Conservation (phyloP, 805 yeast species). For the Candida xyloterini region DNA sequence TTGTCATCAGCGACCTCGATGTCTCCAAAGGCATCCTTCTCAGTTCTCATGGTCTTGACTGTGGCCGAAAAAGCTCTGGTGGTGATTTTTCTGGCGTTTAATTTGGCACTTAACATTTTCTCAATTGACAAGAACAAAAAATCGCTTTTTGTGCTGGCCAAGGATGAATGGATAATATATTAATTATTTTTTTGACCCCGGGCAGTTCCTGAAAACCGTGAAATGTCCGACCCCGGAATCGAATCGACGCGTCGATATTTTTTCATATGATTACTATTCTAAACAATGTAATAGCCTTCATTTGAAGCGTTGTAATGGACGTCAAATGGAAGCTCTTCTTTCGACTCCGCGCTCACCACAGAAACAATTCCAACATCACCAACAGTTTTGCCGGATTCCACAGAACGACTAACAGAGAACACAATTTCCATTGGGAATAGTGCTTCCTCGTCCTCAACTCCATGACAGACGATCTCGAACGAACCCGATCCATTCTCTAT, state of each 20-base stretch:
- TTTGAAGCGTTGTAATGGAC: slow-evolving; percentile 54
- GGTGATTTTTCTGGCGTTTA: slow-evolving; percentile 16
- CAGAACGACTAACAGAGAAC: slow-evolving; percentile 43
- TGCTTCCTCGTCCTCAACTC: slow-evolving; percentile 67
- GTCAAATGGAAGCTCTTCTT: slow-evolving; percentile 63
- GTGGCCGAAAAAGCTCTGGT: slow-evolving; percentile 32
- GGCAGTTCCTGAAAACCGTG: background rate
- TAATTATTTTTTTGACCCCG: slow-evolving; percentile 1
- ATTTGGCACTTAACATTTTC: slow-evolving; percentile 28
- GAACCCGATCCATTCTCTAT: slow-evolving; percentile 56
- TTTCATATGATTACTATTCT: background rate
- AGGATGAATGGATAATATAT: slow-evolving; percentile 1
- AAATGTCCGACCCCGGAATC: slow-evolving; percentile 10
- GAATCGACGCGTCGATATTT: slow-evolving; percentile 2
- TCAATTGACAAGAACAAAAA: slow-evolving; percentile 3
- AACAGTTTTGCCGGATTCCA: slow-evolving; percentile 32
- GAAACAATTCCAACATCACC: slow-evolving; percentile 69
- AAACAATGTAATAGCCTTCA: slow-evolving; percentile 57
- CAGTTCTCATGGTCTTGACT: slow-evolving; percentile 52
- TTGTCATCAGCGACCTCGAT: slow-evolving; percentile 81
- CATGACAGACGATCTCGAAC: slow-evolving; percentile 75
- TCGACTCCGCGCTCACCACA: slow-evolving; percentile 46
- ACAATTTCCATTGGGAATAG: slow-evolving; percentile 83
- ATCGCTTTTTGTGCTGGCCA: slow-evolving; percentile 1
- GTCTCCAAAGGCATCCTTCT: slow-evolving; percentile 96